Conservation (phyloP, 495 filamentous ascomycete genomes). For the Penicillium riverlandense region DNA sequence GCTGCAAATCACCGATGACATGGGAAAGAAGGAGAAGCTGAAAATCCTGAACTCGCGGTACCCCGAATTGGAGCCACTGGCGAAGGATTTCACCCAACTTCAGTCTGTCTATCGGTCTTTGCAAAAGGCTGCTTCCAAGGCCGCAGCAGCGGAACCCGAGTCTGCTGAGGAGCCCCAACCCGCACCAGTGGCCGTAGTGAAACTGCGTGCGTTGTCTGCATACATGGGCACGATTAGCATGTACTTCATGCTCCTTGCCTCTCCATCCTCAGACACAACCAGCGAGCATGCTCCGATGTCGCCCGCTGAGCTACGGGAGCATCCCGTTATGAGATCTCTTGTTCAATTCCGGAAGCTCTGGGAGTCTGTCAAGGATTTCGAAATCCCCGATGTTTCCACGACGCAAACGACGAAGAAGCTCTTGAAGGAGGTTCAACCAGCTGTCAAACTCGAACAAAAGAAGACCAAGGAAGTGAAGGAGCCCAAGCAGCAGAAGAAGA, state of each 20-base stretch:
- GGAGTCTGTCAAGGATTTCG: slow-evolving; percentile 59
- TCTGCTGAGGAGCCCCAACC: slow-evolving; percentile 20
- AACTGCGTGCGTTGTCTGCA: slow-evolving; percentile 67
- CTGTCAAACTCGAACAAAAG: slow-evolving; percentile 5
- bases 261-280: slow-evolving; percentile 50
- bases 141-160: slow-evolving; percentile 34
- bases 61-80: slow-evolving; percentile 83
- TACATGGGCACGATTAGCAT: slow-evolving; percentile 82
- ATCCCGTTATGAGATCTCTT: slow-evolving; percentile 80
- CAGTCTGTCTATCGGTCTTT: slow-evolving; percentile 57
- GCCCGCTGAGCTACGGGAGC: slow-evolving; percentile 70
- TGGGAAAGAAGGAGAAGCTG: slow-evolving; percentile 66
- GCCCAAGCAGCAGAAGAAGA: slow-evolving; percentile 28
- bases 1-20: slow-evolving; percentile 69
- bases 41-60: slow-evolving; percentile 73
- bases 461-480: slow-evolving; percentile 23
- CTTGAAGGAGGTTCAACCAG: slow-evolving; percentile 1
- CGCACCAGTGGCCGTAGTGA: slow-evolving; percentile 52
- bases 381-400: slow-evolving; percentile 14
- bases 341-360: slow-evolving; percentile 75
- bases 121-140: slow-evolving; percentile 43
- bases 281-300: slow-evolving; percentile 45
- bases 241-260: slow-evolving; percentile 89
- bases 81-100: slow-evolving; percentile 69
- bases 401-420: background rate